Percentiles rank a stretch among this genome's conserved stretches.
These are phyloP conservation scores for Blakeslea trispora DNA, from an alignment of 371 early-diverging fungal genomes.

Conservation along the genomic window DNA sequence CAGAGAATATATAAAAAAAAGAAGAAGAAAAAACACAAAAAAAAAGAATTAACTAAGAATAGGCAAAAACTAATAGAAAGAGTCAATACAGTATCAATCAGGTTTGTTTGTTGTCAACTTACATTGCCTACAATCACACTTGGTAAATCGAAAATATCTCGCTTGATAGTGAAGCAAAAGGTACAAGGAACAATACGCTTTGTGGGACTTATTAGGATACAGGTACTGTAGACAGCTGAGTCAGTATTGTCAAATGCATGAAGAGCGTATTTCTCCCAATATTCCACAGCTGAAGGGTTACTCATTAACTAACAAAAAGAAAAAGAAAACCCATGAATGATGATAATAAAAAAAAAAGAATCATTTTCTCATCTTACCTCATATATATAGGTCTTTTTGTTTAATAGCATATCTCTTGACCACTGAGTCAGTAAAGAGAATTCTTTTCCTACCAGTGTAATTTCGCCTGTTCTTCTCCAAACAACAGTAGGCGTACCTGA, in stretches of 20 bases:
- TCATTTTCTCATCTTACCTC: conserved; percentile 51
- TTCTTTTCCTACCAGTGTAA: conserved; percentile 88
- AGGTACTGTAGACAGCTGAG: conserved; percentile 78
- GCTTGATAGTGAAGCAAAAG: conserved; percentile 90
- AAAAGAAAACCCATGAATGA: no score
- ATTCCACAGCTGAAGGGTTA: conserved; percentile 82
- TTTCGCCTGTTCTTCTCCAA: conserved; percentile 92
- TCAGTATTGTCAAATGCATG: conserved; percentile 89
- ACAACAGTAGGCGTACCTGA: conserved; percentile 93
- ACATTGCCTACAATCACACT: conserved; percentile 80
- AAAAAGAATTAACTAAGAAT: no score
- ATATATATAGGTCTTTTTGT: conserved; percentile 75
- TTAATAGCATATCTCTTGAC: conserved; percentile 73
- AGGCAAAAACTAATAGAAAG: conserved; percentile 8
- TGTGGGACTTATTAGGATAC: conserved; percentile 71
- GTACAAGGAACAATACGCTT: conserved; percentile 77
- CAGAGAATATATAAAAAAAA: no score
- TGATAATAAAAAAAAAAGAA: background rate
- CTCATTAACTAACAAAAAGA: no score
- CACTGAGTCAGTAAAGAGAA: conserved; percentile 87
- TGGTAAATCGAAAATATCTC: conserved; percentile 91
- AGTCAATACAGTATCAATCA: conserved; percentile 13
- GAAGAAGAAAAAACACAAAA: no score
- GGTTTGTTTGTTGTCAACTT: conserved; percentile 8
- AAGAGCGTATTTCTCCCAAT: conserved; percentile 89